Evolutionary conservation across 1,139 yeast genomes (phyloP).

Genomic region (Yamadazyma triangularis): DNA sequence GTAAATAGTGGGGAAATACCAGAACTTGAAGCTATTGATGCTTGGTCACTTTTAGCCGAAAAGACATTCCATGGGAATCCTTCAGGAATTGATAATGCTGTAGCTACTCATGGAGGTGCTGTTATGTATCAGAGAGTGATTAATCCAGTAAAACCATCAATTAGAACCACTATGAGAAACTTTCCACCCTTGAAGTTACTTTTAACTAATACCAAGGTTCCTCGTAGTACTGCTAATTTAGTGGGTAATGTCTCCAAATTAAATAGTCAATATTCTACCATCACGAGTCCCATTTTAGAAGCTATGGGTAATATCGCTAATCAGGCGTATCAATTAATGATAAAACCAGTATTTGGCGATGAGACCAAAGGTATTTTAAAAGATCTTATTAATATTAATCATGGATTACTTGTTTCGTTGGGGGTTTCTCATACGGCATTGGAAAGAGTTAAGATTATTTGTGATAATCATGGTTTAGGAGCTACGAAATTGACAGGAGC

Average conservation of each 20-base stretch:
- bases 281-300: conserved; percentile 57
- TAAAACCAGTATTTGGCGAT: conserved; percentile 44
- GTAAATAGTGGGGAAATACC: conserved; percentile 30
- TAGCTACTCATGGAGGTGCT: conserved; percentile 95
- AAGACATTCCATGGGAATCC: conserved; percentile 96
- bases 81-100: conserved; percentile 94
- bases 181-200: conserved; percentile 75
- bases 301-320: conserved; percentile 66
- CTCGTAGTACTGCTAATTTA: conserved; percentile 80
- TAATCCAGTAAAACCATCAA: conserved; percentile 49
- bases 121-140: conserved; percentile 75
- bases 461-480: conserved; percentile 65
- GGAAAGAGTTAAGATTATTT: conserved; percentile 62
- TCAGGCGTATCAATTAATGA: conserved; percentile 64
- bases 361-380: conserved; percentile 46
- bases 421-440: conserved; percentile 92
- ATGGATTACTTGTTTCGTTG: conserved; percentile 76
- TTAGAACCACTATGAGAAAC: conserved; percentile 60
- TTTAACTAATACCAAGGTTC: conserved; percentile 79
- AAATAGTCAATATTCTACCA: conserved; percentile 48
- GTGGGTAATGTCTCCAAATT: conserved; percentile 72
- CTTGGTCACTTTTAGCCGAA: conserved; percentile 92
- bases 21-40: conserved; percentile 62
- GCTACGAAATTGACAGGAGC: conserved; percentile 96
- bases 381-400: conserved; percentile 77